Evolutionary conservation across 2,329 filamentous ascomycete species (phyloP), one percentile per base, ranked within the genome.

Genomic region (Elsinoe batatas): DNA sequence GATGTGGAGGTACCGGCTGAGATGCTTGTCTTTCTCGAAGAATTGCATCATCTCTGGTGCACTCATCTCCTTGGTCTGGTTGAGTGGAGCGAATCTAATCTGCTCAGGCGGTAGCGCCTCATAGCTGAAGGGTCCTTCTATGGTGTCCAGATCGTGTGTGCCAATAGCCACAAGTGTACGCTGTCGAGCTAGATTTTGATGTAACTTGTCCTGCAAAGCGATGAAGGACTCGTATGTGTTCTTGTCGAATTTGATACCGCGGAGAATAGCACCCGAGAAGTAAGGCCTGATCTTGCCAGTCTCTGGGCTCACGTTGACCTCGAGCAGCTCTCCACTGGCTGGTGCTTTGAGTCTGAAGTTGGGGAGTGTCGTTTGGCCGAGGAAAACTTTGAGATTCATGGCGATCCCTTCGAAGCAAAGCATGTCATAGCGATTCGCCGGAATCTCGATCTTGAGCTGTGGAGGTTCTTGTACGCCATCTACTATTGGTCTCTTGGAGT

Each of bases 171-270:
- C 91, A 46, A 98, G 75, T 0, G 91, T 96, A 65, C 93, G 79
- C 72, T 97, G 88, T 59, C 93, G 83, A 49, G 93, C 94, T 62
- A 98, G 76, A 68, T 98, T 98, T 70, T 91, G 87, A 75, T 98
- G 93, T 47, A 98, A 81, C 76, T 98, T 98, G 75, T 98, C 94
- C 75, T 98, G 93, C 47, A 98, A 80, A 56, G 85, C 82, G 69
- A 98, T 98, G 86, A 98, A 98, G 67, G 90, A 96, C 64, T 95
- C 88, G 71, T 98, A 98, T 62, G 87, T 81, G 63, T 85, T 88
- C 75, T 93, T 80, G 64, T 88, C 91, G 78, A 98, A 97, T 66
- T 84, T 89, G 76, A 98, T 80, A 69, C 90, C 88, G 62, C 93
- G 84, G 60, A 98, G 76, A 61, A 98, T 87, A 47, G 91, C 90